Base-by-base conservation (phyloP, 1,139 yeast genomes). In the Lizanozyma gosingica region DNA sequence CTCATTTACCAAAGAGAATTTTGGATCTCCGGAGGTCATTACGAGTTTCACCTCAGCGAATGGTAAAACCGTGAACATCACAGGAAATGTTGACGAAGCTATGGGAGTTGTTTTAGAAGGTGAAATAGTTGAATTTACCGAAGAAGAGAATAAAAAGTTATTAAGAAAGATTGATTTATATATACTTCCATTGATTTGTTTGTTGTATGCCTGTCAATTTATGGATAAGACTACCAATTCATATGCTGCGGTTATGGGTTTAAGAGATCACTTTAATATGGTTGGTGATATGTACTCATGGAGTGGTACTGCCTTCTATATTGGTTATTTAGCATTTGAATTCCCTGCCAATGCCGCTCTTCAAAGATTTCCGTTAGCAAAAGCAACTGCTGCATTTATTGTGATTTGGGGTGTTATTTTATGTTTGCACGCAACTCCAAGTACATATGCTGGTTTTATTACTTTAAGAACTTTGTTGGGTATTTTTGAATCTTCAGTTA, bases 211-310 rank as follows among this genome's bases (percentile, higher is more conserved):
- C 15, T 61, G 71, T 36, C 87, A 81, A 55, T 78, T 73, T 44
- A 76, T 81, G 79, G 88, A 81, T 56, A 82, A 82, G 52, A 59
- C 69, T 15, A 62, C 84, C 4, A 76, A 70, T 34, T 64, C 80
- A 15, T 73, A 71, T 43, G 84, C 85, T 3, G 70, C 85, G 1
- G 69, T 81, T 40, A 65, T 80, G 62, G 81, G 81, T 0, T 51
- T 77, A 34, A 57, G 72, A 45, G 54, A 52, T 3, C 76, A 68
- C 43, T 58, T 74, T 43, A 47, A 67, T 4, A 74, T 78, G 82
- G 53, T 49, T 15, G 79, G 80, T 22, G 56, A 64, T 39, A 64
- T 63, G 59, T 78, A 77, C 52, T 61, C 77, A 4, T 77, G 81
- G 80, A 67, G 70, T 14, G 81, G 78, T 33, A 62, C 78, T 11